Conservation (phyloP, 768 basidiomycete genomes). For the Naganishia friedmannii region DNA sequence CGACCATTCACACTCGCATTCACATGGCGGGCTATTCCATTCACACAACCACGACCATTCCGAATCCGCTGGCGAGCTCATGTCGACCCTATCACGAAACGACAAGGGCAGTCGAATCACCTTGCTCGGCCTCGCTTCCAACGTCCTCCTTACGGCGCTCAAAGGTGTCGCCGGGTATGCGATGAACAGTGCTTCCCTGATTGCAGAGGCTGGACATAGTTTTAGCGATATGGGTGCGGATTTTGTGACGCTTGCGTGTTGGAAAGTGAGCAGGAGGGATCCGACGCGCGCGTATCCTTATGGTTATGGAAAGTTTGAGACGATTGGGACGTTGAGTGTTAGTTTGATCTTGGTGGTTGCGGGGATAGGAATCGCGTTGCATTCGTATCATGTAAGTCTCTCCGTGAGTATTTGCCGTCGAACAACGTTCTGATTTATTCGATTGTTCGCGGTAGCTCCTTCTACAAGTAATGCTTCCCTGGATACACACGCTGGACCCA, state of each 20-base stretch:
- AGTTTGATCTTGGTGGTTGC: slow-evolving; percentile 66
- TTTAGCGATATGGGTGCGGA: slow-evolving; percentile 56
- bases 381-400: slow-evolving; percentile 63
- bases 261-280: slow-evolving; percentile 77
- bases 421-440: too few species aligned
- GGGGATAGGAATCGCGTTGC: slow-evolving; percentile 63
- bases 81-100: slow-evolving; percentile 41
- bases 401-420: too few species aligned
- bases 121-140: slow-evolving; percentile 64
- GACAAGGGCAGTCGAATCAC: slow-evolving; percentile 50
- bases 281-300: slow-evolving; percentile 63
- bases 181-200: slow-evolving; percentile 78
- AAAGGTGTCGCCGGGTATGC: slow-evolving; percentile 88
- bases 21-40: slow-evolving; percentile 25
- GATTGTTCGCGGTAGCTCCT: slow-evolving; percentile 59
- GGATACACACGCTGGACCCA: slow-evolving; percentile 63
- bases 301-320: slow-evolving; percentile 73
- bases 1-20: slow-evolving; percentile 6
- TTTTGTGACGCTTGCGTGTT: slow-evolving; percentile 84
- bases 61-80: slow-evolving; percentile 48
- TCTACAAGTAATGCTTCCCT: slow-evolving; percentile 66
- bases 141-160: slow-evolving; percentile 72
- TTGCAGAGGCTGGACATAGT: slow-evolving; percentile 87
- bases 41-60: slow-evolving; percentile 44
- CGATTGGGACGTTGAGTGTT: slow-evolving; percentile 85